Conservation (phyloP, 73 alveolate genomes). For the Tetrahymena thermophila region DNA sequence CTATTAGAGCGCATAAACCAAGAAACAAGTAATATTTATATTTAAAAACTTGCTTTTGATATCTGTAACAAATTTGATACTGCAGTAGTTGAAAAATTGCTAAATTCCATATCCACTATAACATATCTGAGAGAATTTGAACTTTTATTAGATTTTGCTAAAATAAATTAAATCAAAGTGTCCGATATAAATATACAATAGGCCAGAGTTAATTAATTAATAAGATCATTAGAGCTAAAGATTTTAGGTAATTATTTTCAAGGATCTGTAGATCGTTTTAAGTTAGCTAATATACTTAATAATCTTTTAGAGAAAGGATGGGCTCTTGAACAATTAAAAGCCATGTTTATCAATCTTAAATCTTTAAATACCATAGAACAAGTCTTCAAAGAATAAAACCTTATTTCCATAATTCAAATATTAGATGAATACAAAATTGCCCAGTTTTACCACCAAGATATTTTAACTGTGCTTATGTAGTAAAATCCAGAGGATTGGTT, state of each 20-base stretch:
- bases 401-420: neutral
- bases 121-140: neutral
- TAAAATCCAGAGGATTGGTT: neutral
- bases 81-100: neutral
- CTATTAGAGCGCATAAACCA: neutral
- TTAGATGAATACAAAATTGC: neutral
- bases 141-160: neutral
- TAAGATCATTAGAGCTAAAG: neutral
- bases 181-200: neutral
- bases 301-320: neutral
- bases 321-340: neutral
- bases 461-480: neutral
- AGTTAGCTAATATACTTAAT: neutral
- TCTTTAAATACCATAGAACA: neutral
- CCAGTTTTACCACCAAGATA: neutral
- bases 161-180: neutral
- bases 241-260: neutral
- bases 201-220: neutral
- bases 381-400: neutral
- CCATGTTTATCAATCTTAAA: neutral
- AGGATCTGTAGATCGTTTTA: neutral
- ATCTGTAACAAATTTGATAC: neutral
- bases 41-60: neutral
- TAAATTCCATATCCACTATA: neutral
- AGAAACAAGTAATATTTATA: neutral